Conservation (phyloP, 352 stramenopile species). For the Phytophthora ohioensis region DNA sequence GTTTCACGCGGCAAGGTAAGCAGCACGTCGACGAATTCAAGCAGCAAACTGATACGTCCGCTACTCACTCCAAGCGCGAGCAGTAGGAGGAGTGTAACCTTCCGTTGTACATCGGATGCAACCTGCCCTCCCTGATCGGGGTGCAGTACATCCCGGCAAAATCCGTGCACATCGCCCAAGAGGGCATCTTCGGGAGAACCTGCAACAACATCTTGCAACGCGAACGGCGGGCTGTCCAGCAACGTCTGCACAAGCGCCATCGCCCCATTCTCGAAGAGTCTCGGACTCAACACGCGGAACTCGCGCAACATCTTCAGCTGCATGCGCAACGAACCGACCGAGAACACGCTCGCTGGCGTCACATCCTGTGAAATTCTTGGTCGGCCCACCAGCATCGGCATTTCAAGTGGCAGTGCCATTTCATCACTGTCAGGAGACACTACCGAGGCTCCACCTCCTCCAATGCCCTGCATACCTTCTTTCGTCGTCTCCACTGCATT, state of each 20-base stretch:
- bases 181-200: slow-evolving; percentile 46
- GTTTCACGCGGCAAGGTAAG: slow-evolving; percentile 20
- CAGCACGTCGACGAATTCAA: slow-evolving; percentile 59
- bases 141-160: slow-evolving; percentile 53
- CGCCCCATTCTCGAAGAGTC: slow-evolving; percentile 61
- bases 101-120: slow-evolving; percentile 33
- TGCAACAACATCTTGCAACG: slow-evolving; percentile 37
- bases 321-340: slow-evolving; percentile 61
- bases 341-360: slow-evolving; percentile 52
- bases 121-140: slow-evolving; percentile 2
- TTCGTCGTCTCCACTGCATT: not conserved
- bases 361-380: slow-evolving; percentile 27
- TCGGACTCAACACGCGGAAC: slow-evolving; percentile 51
- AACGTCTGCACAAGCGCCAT: slow-evolving; percentile 63
- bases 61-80: slow-evolving; percentile 67
- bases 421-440: not conserved
- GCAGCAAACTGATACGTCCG: slow-evolving; percentile 54
- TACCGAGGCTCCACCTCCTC: not conserved
- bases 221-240: slow-evolving; percentile 67
- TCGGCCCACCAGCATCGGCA: not conserved
- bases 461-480: not conserved
- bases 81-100: slow-evolving; percentile 55
- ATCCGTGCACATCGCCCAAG: slow-evolving; percentile 56
- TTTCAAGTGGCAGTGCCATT: not conserved
- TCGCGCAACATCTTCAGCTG: slow-evolving; percentile 76